A percentile compares a stretch with the other conserved stretches of the same genome.
Conservation (phyloP, 1,284 basidiomycete species). For the Ustilago esculenta region DNA sequence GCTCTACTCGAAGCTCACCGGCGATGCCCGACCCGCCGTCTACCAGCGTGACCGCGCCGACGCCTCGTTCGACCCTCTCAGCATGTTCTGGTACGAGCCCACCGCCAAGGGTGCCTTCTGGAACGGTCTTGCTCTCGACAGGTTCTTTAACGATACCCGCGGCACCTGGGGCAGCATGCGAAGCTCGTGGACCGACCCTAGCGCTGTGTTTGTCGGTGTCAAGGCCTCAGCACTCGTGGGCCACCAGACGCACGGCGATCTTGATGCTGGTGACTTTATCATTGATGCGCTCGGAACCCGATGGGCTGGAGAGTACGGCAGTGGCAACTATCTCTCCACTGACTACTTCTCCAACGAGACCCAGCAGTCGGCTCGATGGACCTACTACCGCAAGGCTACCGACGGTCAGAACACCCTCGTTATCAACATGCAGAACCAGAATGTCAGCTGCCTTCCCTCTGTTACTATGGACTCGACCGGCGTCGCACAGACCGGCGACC, state of each 20-base stretch:
- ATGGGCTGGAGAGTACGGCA: slow-evolving; percentile 95
- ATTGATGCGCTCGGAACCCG: slow-evolving; percentile 92
- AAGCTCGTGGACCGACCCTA: slow-evolving; percentile 86
- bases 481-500: slow-evolving; percentile 80
- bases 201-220: slow-evolving; percentile 84
- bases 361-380: slow-evolving; percentile 51
- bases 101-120: slow-evolving; percentile 86
- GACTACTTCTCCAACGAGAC: slow-evolving; percentile 64
- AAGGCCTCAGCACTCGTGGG: slow-evolving; percentile 82
- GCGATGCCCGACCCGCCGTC: slow-evolving; percentile 77
- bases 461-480: slow-evolving; percentile 73
- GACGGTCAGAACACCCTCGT: slow-evolving; percentile 96
- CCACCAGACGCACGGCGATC: slow-evolving; percentile 87
- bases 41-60: slow-evolving; percentile 87
- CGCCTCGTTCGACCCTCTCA: slow-evolving; percentile 87
- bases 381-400: slow-evolving; percentile 87
- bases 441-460: slow-evolving; percentile 76
- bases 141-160: slow-evolving; percentile 75
- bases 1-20: slow-evolving; percentile 54
- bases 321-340: slow-evolving; percentile 78
- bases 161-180: slow-evolving; percentile 88
- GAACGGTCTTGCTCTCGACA: slow-evolving; percentile 84
- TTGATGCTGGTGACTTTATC: slow-evolving; percentile 93
- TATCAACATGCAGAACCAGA: slow-evolving; percentile 82
- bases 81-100: slow-evolving; percentile 98